Base-by-base conservation (phyloP, 805 yeast species). In the Monosporozyma yasuniensis region DNA sequence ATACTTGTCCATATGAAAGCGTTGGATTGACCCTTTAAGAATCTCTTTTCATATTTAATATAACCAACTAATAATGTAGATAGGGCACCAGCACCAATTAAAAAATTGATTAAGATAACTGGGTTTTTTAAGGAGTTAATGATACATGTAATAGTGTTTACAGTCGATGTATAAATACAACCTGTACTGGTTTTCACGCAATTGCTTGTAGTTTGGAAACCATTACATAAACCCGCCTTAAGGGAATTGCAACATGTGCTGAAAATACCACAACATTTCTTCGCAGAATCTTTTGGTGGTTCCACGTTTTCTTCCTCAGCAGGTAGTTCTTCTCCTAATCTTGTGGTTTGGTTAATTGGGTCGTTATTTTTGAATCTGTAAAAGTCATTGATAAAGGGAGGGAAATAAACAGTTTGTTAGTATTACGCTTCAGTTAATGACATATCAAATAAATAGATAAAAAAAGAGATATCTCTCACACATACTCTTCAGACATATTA, bases 31-130 rank as follows among this genome's bases (percentile, higher is more conserved):
- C 65, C 67, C 52, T 65, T 60, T 49, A 72, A 60, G 59, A 59
- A 80, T 69, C 69, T 76, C 67, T 56, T 70, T 63, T 69, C 81
- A 73, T 66, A 77, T 77, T 57, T 72, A 58, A 67, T 61, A 50
- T 75, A 76, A 22, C 76, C 79, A 47, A 69, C 66, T 54, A 77
- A 70, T 23, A 78, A 72, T 3, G 78, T 78, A 23, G 74, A 67
- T 32, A 74, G 60, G 14, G 77, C 76, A 39, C 77, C 73, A 7
- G 73, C 60, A 28, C 78, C 73, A 42, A 78, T 70, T 16, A 77
- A 69, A 2, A 75, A 65, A 63, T 81, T 84, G 30, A 77, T 64
- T 18, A 76, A 66, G 44, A 81, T 83, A 3, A 77, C 83, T 0
- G 87, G 87, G 68, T 81, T 80, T 58, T 79, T 72, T 54, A 81